A percentile compares a stretch with the other conserved stretches of the same genome.
phyloP scores from a whole-genome alignment of 2,329 filamentous ascomycete genomes.

The Erysiphe pulchra region DNA sequence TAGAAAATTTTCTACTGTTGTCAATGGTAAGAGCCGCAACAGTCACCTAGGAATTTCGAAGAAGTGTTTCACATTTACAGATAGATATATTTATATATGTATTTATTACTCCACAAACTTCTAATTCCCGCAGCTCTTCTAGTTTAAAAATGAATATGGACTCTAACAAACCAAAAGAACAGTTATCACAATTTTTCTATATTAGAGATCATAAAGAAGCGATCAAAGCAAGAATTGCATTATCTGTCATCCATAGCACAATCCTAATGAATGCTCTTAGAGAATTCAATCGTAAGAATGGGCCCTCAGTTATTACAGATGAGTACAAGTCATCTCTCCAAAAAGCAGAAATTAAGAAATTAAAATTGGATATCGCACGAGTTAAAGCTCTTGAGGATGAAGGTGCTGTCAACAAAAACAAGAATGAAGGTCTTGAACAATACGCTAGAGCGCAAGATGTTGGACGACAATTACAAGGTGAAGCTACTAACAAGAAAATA shows the following conservation, averaged over 20 bases:
- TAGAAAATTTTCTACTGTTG: constrained; percentile 5
- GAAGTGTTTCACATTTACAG: neutral
- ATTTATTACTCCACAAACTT: neutral
- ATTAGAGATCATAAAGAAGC: constrained; percentile 50
- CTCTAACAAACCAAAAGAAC: constrained; percentile 19
- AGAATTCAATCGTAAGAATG: no score
- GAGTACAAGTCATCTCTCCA: no score
- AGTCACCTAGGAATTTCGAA: neutral
- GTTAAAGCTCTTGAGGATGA: no score
- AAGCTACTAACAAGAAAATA: constrained; percentile 82
- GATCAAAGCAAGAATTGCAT: constrained; percentile 73
- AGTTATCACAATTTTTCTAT: constrained; percentile 44
- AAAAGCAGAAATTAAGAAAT: no score
- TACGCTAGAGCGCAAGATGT: no score
- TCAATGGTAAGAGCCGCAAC: constrained; percentile 2
- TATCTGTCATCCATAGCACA: constrained; percentile 70
- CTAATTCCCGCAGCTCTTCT: neutral
- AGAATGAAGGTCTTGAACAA: no score
- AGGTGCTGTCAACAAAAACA: no score
- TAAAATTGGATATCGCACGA: no score
- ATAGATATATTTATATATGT: neutral
- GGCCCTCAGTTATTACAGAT: no score
- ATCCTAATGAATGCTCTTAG: constrained; percentile 59
- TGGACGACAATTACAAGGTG: neutral
- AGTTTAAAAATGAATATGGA: constrained; percentile 4